phyloP scores from a whole-genome alignment of 2,329 filamentous ascomycete species.

The Emergomyces pasteurianus region DNA sequence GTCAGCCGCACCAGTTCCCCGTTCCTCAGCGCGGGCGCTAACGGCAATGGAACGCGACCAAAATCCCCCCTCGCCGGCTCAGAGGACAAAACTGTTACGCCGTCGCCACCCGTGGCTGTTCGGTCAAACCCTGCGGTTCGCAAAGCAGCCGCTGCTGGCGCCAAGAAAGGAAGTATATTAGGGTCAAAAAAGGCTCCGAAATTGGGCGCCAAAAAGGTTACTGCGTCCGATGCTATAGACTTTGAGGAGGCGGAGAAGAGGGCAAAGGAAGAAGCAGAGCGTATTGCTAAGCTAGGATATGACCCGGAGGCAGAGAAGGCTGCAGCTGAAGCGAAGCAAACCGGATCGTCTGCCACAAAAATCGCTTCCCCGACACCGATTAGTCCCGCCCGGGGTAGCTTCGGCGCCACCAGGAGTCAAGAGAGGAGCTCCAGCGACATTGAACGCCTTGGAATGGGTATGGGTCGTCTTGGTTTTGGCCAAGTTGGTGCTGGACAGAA shows the following conservation, averaged over 20 bases:
- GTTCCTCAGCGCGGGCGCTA: constrained; percentile 61
- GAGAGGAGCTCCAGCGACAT: constrained; percentile 60
- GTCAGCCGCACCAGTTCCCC: constrained; percentile 77
- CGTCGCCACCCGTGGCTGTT: constrained; percentile 50
- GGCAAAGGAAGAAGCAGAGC: constrained; percentile 92
- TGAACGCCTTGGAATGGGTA: constrained; percentile 81
- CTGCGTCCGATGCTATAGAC: constrained; percentile 62
- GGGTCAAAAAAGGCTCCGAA: constrained; percentile 73
- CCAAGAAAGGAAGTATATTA: constrained; percentile 75
- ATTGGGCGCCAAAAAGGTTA: constrained; percentile 86
- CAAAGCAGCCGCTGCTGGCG: constrained; percentile 52
- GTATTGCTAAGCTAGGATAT: constrained; percentile 90
- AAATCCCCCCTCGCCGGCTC: constrained; percentile 63
- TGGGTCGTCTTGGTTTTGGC: constrained; percentile 75
- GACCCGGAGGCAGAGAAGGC: constrained; percentile 76
- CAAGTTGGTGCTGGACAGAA: constrained; percentile 60
- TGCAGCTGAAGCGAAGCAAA: constrained; percentile 25
- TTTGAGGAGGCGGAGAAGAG: constrained; percentile 97
- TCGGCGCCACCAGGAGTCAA: constrained; percentile 45
- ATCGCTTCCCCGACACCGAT: constrained; percentile 67
- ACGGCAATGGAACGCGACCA: constrained; percentile 61
- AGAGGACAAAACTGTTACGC: constrained; percentile 36
- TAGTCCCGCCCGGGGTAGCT: constrained; percentile 51
- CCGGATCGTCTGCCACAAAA: constrained; percentile 41
- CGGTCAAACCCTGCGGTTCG: constrained; percentile 70